phyloP scores from a whole-genome alignment of 345 rosid species.

The Durio zibethinus region DNA sequence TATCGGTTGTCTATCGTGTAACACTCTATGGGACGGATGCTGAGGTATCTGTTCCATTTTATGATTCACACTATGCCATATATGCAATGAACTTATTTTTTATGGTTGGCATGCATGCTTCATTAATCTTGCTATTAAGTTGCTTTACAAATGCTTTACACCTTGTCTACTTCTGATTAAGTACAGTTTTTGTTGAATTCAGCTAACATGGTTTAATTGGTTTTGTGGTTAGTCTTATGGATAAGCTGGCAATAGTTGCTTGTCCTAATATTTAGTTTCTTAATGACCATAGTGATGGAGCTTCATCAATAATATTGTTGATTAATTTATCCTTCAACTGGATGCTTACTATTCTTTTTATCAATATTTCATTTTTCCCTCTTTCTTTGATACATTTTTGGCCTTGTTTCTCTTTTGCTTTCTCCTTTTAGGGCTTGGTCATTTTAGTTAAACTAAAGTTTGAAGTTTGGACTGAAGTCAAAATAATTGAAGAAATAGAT shows the following conservation, averaged over 20 bases:
- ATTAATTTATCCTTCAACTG: not conserved
- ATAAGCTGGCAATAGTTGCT: not conserved
- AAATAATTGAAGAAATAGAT: constrained; percentile 1
- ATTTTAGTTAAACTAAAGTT: not conserved
- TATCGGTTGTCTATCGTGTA: constrained; percentile 77
- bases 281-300: not conserved
- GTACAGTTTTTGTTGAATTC: not conserved
- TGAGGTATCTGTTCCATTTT: constrained; percentile 47
- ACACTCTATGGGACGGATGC: constrained; percentile 84
- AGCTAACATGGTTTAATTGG: not conserved
- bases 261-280: not conserved
- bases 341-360: not conserved
- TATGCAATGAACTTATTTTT: not conserved
- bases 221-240: not conserved
- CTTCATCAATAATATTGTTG: not conserved
- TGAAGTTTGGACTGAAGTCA: not conserved
- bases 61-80: not conserved
- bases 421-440: not conserved
- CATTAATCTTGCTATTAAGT: not conserved
- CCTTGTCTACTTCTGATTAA: not conserved
- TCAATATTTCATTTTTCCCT: not conserved
- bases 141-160: not conserved
- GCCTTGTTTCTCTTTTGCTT: not conserved
- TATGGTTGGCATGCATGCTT: not conserved
- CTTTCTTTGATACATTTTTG: not conserved